Conservation (phyloP, 1,284 basidiomycete species). For the Crucibulum parvulum region DNA sequence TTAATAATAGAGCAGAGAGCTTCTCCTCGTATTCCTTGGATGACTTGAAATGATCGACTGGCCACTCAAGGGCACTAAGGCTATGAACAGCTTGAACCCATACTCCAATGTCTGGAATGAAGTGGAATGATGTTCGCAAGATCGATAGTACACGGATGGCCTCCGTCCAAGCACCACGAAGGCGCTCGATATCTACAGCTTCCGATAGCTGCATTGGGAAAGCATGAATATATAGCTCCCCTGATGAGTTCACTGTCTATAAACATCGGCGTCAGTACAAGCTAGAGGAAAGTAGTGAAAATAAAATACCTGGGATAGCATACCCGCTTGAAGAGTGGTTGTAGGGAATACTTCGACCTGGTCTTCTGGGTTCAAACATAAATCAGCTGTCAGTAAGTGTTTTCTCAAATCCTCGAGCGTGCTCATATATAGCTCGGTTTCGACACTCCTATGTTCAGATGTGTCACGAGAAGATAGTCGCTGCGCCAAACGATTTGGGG, state of each 20-base stretch:
- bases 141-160: conserved; percentile 41
- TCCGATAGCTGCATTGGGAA: conserved; percentile 46
- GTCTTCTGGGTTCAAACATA: conserved; percentile 39
- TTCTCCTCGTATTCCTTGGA: conserved; percentile 17
- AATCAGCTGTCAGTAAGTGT: conserved; percentile 7
- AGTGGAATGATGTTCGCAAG: conserved; percentile 57
- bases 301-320: conserved; percentile 53
- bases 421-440: background rate
- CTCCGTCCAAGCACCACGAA: conserved; percentile 44
- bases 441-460: background rate
- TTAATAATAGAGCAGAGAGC: conserved; percentile 14
- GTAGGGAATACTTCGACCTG: conserved; percentile 44
- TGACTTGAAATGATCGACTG: conserved; percentile 14
- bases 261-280: background rate
- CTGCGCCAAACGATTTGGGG: conserved; percentile 18
- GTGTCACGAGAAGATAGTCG: conserved; percentile 19
- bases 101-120: conserved; percentile 38
- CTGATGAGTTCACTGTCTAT: conserved; percentile 53
- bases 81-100: conserved; percentile 56
- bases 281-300: background rate
- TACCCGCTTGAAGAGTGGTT: conserved; percentile 54
- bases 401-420: background rate
- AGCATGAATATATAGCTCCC: conserved; percentile 52
- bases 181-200: conserved; percentile 29
- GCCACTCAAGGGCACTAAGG: conserved; percentile 39